Evolutionary conservation across 2,329 filamentous ascomycete species (phyloP), one percentile per base, ranked within the genome.

Genomic region (Colletotrichum tanaceti): DNA sequence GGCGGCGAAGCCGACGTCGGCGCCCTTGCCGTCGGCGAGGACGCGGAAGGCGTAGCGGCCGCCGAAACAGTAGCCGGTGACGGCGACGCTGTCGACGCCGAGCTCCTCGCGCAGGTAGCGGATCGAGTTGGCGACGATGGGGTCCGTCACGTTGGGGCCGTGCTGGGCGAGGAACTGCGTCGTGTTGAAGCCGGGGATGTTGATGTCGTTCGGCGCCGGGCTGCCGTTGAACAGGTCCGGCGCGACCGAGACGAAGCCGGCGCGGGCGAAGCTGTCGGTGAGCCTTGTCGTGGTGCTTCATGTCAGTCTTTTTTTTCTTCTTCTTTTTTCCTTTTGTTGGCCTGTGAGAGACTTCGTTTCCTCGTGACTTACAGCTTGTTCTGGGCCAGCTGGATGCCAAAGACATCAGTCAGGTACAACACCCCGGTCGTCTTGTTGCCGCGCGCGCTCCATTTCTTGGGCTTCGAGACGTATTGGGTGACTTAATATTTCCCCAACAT

Each of bases 171-270:
- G 74, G 78, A 84, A 86, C 0, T 72, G 77, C 0, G 75, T 78
- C 9, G 81, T 72, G 73, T 82, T 79, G 76, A 81, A 83, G 71
- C 79, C 82, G 1, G 75, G 74, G 7, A 71, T 59, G 71, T 75
- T 77, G 69, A 78, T 72, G 61, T 76, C 78, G 35, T 74, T 77
- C 1, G 81, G 80, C 60, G 89, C 82, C 14, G 86, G 79, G 63
- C 87, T 83, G 71, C 87, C 88, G 70, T 84, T 77, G 82, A 92
- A 91, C 58, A 92, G 80, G 76, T 93, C 90, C 2, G 90, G 90
- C 65, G 90, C 84, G 57, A 90, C 79, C 70, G 86, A 84, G 59
- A 90, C 82, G 80, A 91, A 92, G 72, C 90, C 90, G 72, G 88
- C 88, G 66, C 85, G 84, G 60, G 90, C 90, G 77, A 88, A 90